These are phyloP conservation scores for Suillus occidentalis DNA, from an alignment of 768 basidiomycete genomes.

Conservation along the genomic window DNA sequence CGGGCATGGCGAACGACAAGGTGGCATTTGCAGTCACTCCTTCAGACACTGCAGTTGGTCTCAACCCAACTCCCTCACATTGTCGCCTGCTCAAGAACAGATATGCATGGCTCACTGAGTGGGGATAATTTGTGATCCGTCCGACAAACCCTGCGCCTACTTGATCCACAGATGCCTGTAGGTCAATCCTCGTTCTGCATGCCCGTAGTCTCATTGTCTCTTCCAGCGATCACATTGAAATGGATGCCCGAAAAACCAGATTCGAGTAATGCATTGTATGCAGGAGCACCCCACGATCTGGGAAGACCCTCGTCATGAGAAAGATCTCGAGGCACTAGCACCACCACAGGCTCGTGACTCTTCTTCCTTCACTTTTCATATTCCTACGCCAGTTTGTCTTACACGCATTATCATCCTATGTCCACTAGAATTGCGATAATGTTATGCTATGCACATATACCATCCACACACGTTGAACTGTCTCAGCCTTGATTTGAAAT, in stretches of 20 bases:
- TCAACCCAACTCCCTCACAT: background rate
- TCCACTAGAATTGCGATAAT: conserved; percentile 18
- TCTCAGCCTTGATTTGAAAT: background rate
- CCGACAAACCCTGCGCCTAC: conserved; percentile 37
- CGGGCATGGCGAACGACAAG: background rate
- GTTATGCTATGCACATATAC: conserved; percentile 1
- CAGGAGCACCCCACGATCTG: conserved; percentile 45
- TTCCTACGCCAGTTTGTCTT: conserved; percentile 5
- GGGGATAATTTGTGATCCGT: conserved; percentile 37
- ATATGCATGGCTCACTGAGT: background rate
- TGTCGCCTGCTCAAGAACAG: background rate
- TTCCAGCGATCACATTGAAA: conserved; percentile 27
- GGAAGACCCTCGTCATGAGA: conserved; percentile 35
- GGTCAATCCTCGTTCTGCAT: conserved; percentile 23
- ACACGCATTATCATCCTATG: conserved; percentile 13
- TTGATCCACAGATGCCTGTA: conserved; percentile 50
- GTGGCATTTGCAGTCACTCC: background rate
- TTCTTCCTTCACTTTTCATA: background rate
- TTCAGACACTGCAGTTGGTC: background rate
- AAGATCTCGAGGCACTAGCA: conserved; percentile 8
- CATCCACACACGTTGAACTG: background rate
- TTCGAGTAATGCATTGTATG: conserved; percentile 37
- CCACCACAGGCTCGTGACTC: background rate
- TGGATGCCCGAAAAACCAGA: conserved; percentile 28
- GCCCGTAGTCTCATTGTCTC: background rate